phyloP scores from a whole-genome alignment of 2,329 filamentous ascomycete genomes.

The Gyromitra esculenta region DNA sequence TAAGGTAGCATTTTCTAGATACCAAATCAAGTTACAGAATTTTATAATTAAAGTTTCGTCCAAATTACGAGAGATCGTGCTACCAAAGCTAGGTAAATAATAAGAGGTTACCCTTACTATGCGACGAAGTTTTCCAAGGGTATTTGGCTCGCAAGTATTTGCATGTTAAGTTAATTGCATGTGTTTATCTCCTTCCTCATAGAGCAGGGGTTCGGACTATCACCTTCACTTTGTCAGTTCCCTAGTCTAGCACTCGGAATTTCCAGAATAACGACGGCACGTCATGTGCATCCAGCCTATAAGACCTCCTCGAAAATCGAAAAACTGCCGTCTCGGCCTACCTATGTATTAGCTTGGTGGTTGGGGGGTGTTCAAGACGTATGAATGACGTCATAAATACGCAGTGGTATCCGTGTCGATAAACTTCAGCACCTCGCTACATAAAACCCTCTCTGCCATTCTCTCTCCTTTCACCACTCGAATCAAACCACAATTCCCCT shows the following conservation, averaged over 20 bases:
- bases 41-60: neutral
- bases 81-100: neutral
- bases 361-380: neutral
- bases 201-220: too few species aligned
- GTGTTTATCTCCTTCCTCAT: neutral
- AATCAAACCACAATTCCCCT: neutral
- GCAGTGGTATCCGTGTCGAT: conserved; percentile 19
- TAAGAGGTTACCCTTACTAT: neutral
- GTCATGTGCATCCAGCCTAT: neutral
- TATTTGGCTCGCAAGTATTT: neutral
- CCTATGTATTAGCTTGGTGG: neutral
- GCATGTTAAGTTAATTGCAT: neutral
- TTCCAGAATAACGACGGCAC: neutral
- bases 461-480: neutral
- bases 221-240: neutral
- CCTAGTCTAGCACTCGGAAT: neutral
- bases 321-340: neutral
- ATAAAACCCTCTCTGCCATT: conserved; percentile 5
- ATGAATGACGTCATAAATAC: conserved; percentile 44
- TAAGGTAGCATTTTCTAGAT: conserved; percentile 20
- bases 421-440: conserved; percentile 12
- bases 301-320: neutral
- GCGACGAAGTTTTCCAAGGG: neutral
- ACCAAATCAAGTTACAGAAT: neutral
- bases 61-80: neutral